Evolutionary conservation across 1,284 basidiomycete genomes (phyloP), one percentile per base, ranked within the genome.

Genomic region (Fomitopsis pinicola): DNA sequence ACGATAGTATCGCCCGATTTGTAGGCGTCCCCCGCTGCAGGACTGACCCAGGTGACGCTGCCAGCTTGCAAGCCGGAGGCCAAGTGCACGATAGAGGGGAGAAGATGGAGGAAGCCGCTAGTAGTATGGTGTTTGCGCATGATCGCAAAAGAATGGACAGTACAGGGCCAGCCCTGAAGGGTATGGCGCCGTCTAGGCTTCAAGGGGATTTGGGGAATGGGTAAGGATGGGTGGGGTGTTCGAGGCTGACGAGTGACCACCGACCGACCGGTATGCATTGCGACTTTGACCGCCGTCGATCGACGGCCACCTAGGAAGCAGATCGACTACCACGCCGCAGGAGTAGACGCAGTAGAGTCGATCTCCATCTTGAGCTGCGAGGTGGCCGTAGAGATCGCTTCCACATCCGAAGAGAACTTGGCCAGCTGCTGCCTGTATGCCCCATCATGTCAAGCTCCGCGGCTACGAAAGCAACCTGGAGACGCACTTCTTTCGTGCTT

Each of bases 301-400:
- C 10, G 6, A 54, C 36, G 4, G 36, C 52, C 9, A 30, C 35
- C 7, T 15, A 26, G 26, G 35, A 7, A 63, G 33, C 6, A 35
- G 8, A 17, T 15, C 3, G 15, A 33, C 22, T 17, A 45, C 64
- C 64, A 57, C n/a, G 35, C 42, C 14, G 67, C 64, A 5, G 75
- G 75, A 0, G 83, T 85, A 0, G 83, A 85, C 44, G 83, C 83
- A 30, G 78, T 82, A 15, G 83, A 85, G 64, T 85, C 83, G 22
- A 84, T 63, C 62, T 84, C 82, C 76, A 83, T 81, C 60, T 72
- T 74, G 45, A 63, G 46, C n/a, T 67, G 66, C 22, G 59, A 56
- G 17, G 35, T 45, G 7, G 62, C 42, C 40, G 61, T 63, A 26
- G 65, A 69, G 64, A 68, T 70, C 42, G 57, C 71, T 45, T 63